These are phyloP conservation scores for Dysphania ambrosioides DNA, from an alignment of 148 eudicot genomes.

Conservation along the genomic window DNA sequence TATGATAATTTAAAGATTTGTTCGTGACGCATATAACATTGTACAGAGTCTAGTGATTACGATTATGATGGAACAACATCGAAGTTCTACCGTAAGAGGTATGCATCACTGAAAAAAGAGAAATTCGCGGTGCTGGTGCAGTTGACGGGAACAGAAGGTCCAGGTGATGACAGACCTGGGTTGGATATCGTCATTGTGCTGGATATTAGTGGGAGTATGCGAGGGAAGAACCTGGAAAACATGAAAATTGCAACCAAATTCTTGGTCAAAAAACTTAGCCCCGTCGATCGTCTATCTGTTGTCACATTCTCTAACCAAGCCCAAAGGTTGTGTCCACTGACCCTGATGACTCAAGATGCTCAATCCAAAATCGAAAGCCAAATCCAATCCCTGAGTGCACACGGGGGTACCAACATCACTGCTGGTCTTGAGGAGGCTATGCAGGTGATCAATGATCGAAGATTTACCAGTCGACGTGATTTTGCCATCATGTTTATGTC, in stretches of 20 bases:
- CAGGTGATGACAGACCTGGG: neutral
- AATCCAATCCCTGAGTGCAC: neutral
- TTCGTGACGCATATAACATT: no score
- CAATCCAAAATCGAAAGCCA: neutral
- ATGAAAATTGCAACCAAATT: neutral
- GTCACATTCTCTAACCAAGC: neutral
- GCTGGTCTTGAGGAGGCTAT: conserved; percentile 6
- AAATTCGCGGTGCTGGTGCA: neutral
- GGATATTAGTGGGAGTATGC: conserved; percentile 24
- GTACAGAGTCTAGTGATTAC: no score
- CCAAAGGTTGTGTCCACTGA: neutral
- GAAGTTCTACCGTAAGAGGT: neutral
- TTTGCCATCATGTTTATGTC: conserved; percentile 14
- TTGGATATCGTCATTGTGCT: conserved; percentile 18
- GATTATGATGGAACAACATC: neutral
- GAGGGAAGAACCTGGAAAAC: neutral
- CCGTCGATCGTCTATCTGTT: conserved; percentile 14
- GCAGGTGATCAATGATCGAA: neutral
- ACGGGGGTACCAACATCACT: neutral
- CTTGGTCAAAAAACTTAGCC: conserved; percentile 8
- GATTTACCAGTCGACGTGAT: neutral
- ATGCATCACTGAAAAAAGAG: neutral
- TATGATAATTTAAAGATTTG: no score
- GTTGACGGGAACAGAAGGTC: neutral
- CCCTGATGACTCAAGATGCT: neutral